phyloP scores from a whole-genome alignment of 2,329 filamentous ascomycete species.

The Rosellinia necatrix region DNA sequence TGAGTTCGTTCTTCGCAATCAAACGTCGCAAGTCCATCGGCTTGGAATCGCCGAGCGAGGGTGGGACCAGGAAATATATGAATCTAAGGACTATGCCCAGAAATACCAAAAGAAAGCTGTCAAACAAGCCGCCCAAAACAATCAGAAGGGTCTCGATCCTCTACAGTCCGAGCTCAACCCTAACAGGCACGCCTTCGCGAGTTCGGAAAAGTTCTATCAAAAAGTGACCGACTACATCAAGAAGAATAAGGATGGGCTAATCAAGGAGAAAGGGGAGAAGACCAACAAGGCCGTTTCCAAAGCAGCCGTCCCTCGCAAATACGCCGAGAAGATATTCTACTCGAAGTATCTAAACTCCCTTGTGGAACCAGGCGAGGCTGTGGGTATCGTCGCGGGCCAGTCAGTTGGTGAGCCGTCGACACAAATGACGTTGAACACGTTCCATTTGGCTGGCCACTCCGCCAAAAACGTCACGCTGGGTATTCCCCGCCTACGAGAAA shows the following conservation, averaged over 20 bases:
- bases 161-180: conserved; percentile 75
- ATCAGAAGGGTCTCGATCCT: conserved; percentile 71
- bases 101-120: conserved; percentile 82
- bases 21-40: conserved; percentile 77
- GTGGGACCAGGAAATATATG: conserved; percentile 48
- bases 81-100: conserved; percentile 64
- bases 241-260: conserved; percentile 68
- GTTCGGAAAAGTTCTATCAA: conserved; percentile 83
- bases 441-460: conserved; percentile 98
- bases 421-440: conserved; percentile 99
- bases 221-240: conserved; percentile 78
- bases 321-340: conserved; percentile 81
- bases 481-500: conserved; percentile 96
- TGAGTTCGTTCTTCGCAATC: conserved; percentile 85
- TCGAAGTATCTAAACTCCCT: conserved; percentile 92
- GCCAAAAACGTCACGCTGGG: conserved; percentile 98
- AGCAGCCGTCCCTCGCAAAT: conserved; percentile 57
- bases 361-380: conserved; percentile 92
- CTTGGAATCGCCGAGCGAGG: conserved; percentile 66
- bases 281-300: conserved; percentile 34
- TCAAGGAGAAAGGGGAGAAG: conserved; percentile 55
- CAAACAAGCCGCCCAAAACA: conserved; percentile 68
- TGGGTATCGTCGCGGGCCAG: conserved; percentile 95
- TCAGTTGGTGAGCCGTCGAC: conserved; percentile 97
- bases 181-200: conserved; percentile 78